Base-by-base conservation (phyloP, 2,329 filamentous ascomycete species). In the Xylariaceae sp. region DNA sequence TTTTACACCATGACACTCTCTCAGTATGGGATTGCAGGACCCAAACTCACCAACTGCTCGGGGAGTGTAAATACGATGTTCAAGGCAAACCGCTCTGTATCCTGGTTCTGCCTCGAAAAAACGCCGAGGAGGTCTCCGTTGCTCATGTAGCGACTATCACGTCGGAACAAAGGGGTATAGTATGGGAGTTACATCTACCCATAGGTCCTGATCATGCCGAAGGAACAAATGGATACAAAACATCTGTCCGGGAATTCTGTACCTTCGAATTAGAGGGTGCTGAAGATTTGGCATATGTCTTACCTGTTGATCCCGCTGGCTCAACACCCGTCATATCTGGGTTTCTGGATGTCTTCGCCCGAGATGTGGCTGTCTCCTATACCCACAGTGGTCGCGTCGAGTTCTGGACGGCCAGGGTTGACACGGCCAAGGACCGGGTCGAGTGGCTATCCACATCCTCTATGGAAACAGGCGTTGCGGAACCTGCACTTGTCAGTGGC, bases 231-330 rank as follows among this genome's bases (percentile, higher is more conserved):
- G 72, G 72, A 15, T 67, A 72, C 37, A 64, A 55, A 53, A 66
- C 47, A 7, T 76, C 78, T 0, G 77, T 94, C 39, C 73, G 75
- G 11, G 82, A 92, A 64, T 90, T 91, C 64, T 90, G 85, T 69
- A 81, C 75, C 1, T 94, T 96, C 69, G 78, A 86, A 56, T 77
- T 95, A 2, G 81, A 85, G 0, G 78, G 78, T 15, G 75, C 77
- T 0, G 80, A 84, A n/a, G 80, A 82, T 53, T 72, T 88, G 50
- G 80, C 83, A 11, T 86, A 86, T 64, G 80, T 96, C 15, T 77
- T 96, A 8, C 90, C 92, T 0, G 90, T 96, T 51, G 92, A 96
- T 68, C 91, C 92, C 54, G 92, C 91, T 1, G 92, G 92, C 1
- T 86, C 88, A 9, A 78, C 82, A 45, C 83, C 87, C 1, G 80